Conservation (phyloP, 2,329 filamentous ascomycete genomes). For the Claviceps citrina region DNA sequence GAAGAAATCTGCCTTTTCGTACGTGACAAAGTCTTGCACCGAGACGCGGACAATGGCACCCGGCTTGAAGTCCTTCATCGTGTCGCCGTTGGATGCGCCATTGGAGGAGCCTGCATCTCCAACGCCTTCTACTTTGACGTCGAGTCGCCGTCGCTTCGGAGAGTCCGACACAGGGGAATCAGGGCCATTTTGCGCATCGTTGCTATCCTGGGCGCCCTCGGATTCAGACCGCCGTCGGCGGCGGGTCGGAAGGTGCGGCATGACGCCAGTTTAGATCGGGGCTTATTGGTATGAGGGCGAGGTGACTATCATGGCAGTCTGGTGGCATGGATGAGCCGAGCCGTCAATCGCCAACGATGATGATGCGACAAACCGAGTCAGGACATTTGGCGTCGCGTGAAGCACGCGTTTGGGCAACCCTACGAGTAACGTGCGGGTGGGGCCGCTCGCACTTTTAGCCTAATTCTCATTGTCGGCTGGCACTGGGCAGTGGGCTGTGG, state of each 20-base stretch:
- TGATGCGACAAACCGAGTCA: not conserved
- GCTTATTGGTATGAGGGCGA: not conserved
- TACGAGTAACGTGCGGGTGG: not conserved
- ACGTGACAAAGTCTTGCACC: slow-evolving; percentile 84
- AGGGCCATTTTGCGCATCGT: slow-evolving; percentile 11
- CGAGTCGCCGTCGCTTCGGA: slow-evolving; percentile 23
- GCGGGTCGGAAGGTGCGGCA: slow-evolving; percentile 17
- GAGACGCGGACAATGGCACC: slow-evolving; percentile 82
- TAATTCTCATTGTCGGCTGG: too few species aligned
- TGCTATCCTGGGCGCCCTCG: slow-evolving; percentile 25
- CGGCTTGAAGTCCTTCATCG: slow-evolving; percentile 38
- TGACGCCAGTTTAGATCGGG: slow-evolving; percentile 8
- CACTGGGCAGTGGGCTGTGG: too few species aligned
- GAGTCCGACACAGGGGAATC: slow-evolving; percentile 14
- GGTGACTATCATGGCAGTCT: not conserved
- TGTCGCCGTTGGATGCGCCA: slow-evolving; percentile 6
- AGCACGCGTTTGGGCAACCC: too few species aligned
- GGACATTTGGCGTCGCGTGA: not conserved
- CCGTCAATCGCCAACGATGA: too few species aligned
- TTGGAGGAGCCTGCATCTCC: slow-evolving; percentile 6
- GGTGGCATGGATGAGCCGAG: not conserved
- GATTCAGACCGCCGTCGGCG: slow-evolving; percentile 29
- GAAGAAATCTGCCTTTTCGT: slow-evolving; percentile 78
- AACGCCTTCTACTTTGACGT: slow-evolving; percentile 11
- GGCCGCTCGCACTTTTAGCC: not conserved